Conservation (phyloP, 352 stramenopile species). For the Achlya hypogyna region DNA sequence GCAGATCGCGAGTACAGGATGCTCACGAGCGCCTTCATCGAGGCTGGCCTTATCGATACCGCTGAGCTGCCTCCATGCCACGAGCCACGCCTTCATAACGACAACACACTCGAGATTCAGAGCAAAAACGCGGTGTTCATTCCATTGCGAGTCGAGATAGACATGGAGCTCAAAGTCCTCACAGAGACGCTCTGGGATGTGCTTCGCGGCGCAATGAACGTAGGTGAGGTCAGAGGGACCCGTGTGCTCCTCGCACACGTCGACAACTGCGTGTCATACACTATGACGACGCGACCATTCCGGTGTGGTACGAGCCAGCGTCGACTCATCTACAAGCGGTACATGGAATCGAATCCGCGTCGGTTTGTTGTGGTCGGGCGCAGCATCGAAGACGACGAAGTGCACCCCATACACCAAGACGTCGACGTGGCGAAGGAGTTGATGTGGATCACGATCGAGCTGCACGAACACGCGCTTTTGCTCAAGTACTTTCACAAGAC, state of each 20-base stretch:
- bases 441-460: neutral
- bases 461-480: neutral
- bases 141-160: neutral
- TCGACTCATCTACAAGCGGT: neutral
- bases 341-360: neutral
- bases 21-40: neutral
- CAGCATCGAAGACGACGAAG: neutral
- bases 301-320: neutral
- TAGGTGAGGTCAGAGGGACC: neutral
- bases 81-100: neutral
- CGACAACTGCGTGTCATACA: neutral
- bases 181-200: neutral
- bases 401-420: neutral
- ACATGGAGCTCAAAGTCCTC: neutral
- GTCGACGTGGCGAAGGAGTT: neutral
- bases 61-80: neutral
- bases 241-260: neutral
- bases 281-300: neutral
- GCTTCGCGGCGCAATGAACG: neutral
- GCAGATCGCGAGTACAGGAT: neutral
- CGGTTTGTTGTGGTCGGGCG: neutral
- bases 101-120: neutral
- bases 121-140: neutral
- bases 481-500: slow-evolving; percentile 10
- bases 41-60: neutral